Percentiles rank a stretch among this genome's conserved stretches.
phyloP scores from a whole-genome alignment of 176 grass and related monocot genomes.

The Musa beccarii region DNA sequence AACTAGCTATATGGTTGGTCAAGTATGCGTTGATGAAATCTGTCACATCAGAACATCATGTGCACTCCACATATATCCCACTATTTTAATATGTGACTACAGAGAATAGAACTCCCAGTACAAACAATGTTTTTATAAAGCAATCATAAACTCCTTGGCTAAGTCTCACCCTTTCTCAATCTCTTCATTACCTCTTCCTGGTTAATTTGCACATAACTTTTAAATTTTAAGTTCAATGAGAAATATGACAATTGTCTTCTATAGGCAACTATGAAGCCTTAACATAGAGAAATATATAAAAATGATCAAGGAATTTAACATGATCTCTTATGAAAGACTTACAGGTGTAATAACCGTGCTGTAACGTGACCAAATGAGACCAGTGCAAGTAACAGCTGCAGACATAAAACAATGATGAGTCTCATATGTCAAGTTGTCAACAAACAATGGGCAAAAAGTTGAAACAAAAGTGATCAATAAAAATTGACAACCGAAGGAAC shows the following conservation, averaged over 20 bases:
- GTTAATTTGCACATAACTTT: not conserved
- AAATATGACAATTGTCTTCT: not conserved
- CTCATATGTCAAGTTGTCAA: not conserved
- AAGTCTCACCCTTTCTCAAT: no score
- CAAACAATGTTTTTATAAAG: no score
- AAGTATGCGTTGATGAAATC: no score
- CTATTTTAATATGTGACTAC: no score
- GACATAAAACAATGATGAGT: conserved; percentile 6
- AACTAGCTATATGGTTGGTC: no score
- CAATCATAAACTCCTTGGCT: no score
- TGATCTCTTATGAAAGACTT: not conserved
- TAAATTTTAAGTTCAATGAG: not conserved
- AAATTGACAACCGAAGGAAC: conserved; percentile 4
- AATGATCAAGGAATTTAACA: no score
- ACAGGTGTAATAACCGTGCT: conserved; percentile 14
- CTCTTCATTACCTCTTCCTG: not conserved
- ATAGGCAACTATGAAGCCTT: not conserved
- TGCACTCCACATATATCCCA: no score
- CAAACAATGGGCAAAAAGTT: not conserved
- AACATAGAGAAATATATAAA: not conserved
- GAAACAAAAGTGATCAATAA: not conserved
- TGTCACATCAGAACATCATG: no score
- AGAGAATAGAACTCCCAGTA: no score
- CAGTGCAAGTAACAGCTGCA: conserved; percentile 48
- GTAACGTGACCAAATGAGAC: conserved; percentile 18